Evolutionary conservation across 2,329 filamentous ascomycete species (phyloP).

Genomic region (Fusarium marasasianum): DNA sequence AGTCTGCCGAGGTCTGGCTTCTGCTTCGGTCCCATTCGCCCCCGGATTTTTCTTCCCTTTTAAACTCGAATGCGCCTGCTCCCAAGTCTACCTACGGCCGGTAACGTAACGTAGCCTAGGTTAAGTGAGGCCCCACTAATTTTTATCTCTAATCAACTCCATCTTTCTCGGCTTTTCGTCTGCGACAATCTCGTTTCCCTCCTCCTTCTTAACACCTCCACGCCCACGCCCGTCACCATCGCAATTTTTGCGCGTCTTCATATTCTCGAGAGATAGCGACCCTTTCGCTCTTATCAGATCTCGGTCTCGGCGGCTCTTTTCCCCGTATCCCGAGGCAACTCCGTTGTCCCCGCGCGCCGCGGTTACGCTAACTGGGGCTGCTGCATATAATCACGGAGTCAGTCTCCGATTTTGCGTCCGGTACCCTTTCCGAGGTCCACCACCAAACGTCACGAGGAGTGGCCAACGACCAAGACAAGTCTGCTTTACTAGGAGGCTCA

Average conservation of each 20-base stretch:
- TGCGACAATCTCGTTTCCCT: slow-evolving; percentile 5
- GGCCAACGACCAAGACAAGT: slow-evolving; percentile 2
- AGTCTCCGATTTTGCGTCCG: slow-evolving; percentile 36
- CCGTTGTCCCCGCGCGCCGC: slow-evolving; percentile 32
- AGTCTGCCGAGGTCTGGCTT: slow-evolving; percentile 38
- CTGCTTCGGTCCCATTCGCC: slow-evolving; percentile 33
- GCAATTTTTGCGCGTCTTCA: background rate
- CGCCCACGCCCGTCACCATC: slow-evolving; percentile 11
- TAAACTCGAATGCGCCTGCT: slow-evolving; percentile 17
- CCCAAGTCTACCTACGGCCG: background rate
- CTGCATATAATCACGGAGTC: slow-evolving; percentile 37
- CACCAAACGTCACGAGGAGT: slow-evolving; percentile 33
- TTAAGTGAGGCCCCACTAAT: slow-evolving; percentile 19
- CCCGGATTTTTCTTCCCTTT: slow-evolving; percentile 44
- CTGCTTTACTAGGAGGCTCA: slow-evolving; percentile 15
- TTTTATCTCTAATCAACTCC: slow-evolving; percentile 30
- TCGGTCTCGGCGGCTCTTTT: slow-evolving; percentile 12
- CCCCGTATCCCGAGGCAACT: slow-evolving; percentile 34
- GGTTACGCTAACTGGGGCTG: slow-evolving; percentile 34
- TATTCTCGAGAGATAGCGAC: background rate
- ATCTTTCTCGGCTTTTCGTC: slow-evolving; percentile 27
- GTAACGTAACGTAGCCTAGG: background rate
- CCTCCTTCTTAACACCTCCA: background rate
- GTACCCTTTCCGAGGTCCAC: slow-evolving; percentile 34
- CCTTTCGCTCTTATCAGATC: background rate